Evolutionary conservation across 2,329 filamentous ascomycete genomes (phyloP), one percentile per base, ranked within the genome.

Genomic region (Parascedosporium putredinis): DNA sequence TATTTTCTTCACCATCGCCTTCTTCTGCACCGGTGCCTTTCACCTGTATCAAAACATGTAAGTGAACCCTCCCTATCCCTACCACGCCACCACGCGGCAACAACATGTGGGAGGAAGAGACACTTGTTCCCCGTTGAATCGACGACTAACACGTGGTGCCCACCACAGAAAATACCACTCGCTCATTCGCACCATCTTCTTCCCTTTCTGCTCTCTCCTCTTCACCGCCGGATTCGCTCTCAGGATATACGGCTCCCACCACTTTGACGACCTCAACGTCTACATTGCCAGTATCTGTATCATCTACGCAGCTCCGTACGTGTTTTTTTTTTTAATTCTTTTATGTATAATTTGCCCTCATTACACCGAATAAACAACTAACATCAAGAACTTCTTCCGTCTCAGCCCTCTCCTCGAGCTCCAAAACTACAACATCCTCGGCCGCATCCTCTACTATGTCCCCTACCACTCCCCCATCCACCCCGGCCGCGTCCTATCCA

Each of bases 391-490:
- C 29, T 42, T n/a, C 3, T 4, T 49, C 18, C 23, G 6, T 40
- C 18, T 12, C 42, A 74, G 74, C 14, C 79, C 79, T 0, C 67
- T 82, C 2, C 72, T 81, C 36, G 78, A 79, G 48, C 68, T 79
- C 3, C 71, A 76, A 50, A 81, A 83, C 57, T 83, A 83, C 61
- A 73, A 79, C 55, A 71, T 81, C 50, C 72, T 84, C 22, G 74
- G 74, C 2, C 72, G 78, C 3, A 67, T 80, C 10, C 67, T 84
- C 18, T 76, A 76, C 60, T 81, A 81, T 58, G 68, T 79, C 2
- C 79, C 79, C 0, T 77, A 81, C 57, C 69, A 76, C 51, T 70
- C 78, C 65, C 78, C 78, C 0, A 61, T 76, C 31, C 64, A 71
- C 36, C 70, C 73, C 0, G 64, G 67, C 25, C 62, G 66, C 24